phyloP scores from a whole-genome alignment of 2,329 filamentous ascomycete genomes.

The Penicillium italicum region DNA sequence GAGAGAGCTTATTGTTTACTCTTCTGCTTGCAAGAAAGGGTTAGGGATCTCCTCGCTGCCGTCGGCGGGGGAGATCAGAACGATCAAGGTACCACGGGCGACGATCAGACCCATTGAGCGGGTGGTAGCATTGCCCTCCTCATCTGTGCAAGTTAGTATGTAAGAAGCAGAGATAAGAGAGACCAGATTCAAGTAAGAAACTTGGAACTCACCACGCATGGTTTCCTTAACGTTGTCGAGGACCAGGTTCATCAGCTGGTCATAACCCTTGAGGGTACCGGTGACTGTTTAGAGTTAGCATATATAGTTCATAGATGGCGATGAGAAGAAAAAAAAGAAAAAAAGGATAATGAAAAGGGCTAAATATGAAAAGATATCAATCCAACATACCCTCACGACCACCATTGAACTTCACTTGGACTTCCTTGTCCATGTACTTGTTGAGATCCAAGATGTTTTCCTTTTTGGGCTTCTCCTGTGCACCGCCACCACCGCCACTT shows the following conservation, averaged over 20 bases:
- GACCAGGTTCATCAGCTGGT: constrained; percentile 97
- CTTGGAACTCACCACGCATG: constrained; percentile 66
- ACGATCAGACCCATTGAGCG: constrained; percentile 82
- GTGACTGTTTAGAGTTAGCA: constrained; percentile 56
- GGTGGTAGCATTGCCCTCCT: constrained; percentile 82
- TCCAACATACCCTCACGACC: constrained; percentile 46
- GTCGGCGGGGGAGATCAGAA: constrained; percentile 87
- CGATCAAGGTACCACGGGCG: constrained; percentile 85
- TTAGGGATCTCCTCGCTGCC: constrained; percentile 96
- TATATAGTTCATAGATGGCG: constrained; percentile 1
- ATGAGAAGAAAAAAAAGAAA: neutral
- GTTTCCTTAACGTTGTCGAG: constrained; percentile 90
- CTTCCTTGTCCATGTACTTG: constrained; percentile 96
- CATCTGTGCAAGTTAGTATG: constrained; percentile 58
- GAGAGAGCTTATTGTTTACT: constrained; percentile 40
- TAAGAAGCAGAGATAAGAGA: neutral
- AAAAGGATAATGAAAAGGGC: neutral
- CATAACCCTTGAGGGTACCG: constrained; percentile 89
- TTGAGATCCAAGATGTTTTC: constrained; percentile 94
- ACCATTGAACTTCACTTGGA: constrained; percentile 94
- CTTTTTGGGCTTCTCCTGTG: constrained; percentile 82
- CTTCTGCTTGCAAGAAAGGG: constrained; percentile 75
- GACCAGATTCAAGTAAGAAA: neutral
- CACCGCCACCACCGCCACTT: constrained; percentile 50
- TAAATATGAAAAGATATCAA: neutral